A percentile compares a stretch with the other conserved stretches of the same genome.
Conservation (phyloP, 2,329 filamentous ascomycete species). For the Talaromyces atroroseus region DNA sequence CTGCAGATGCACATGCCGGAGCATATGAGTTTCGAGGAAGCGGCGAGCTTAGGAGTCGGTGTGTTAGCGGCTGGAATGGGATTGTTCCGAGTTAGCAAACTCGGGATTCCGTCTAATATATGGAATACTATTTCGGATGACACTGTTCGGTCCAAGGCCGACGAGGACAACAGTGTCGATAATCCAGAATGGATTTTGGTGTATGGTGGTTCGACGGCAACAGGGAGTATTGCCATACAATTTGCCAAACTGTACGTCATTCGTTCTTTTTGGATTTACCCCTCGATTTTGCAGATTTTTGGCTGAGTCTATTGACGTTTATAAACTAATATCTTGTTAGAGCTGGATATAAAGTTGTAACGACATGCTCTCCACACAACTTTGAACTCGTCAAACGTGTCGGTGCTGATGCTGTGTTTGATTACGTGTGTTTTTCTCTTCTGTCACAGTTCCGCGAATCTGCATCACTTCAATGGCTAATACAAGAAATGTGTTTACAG, state of each 20-base stretch:
- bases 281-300: not conserved
- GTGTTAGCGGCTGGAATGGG: conserved; percentile 9
- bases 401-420: conserved; percentile 33
- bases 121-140: not conserved
- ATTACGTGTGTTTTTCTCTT: conserved; percentile 26
- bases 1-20: conserved; percentile 28
- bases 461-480: not conserved
- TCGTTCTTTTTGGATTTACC: not conserved
- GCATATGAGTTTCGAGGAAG: conserved; percentile 26
- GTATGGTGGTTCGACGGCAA: conserved; percentile 7
- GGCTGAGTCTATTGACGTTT: not conserved
- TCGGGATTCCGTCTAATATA: not conserved
- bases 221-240: conserved; percentile 4
- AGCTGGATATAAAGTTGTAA: conserved; percentile 27
- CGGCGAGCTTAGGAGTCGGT: conserved; percentile 29
- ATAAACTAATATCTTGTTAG: conserved; percentile 7
- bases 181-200: not conserved
- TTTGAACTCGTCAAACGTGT: conserved; percentile 26
- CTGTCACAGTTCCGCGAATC: not conserved
- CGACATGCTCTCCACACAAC: conserved; percentile 33
- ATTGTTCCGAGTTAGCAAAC: not conserved
- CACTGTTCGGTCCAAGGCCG: not conserved
- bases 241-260: not conserved
- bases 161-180: not conserved
- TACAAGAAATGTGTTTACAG: not conserved